Conservation (phyloP, 768 basidiomycete species). For the Pleurotus pulmonarius region DNA sequence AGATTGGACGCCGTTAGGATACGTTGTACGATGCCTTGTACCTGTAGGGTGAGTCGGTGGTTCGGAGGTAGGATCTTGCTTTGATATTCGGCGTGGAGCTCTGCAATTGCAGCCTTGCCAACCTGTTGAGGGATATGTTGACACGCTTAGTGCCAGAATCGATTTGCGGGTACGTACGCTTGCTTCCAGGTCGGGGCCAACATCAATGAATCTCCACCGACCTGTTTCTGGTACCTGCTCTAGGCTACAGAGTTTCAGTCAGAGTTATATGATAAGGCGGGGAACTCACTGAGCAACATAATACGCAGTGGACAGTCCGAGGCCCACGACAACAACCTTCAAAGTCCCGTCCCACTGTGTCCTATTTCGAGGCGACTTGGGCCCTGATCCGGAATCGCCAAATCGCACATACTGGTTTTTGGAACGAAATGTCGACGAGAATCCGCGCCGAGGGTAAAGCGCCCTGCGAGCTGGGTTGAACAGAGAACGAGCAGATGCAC, state of each 20-base stretch:
- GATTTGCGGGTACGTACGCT: conserved; percentile 31
- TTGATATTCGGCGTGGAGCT: conserved; percentile 50
- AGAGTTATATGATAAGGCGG: neutral
- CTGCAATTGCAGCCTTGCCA: conserved; percentile 31
- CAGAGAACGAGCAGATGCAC: no score
- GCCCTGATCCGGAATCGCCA: neutral
- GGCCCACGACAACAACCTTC: neutral
- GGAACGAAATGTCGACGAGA: neutral
- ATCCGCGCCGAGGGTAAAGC: neutral
- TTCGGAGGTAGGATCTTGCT: conserved; percentile 57
- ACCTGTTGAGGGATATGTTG: conserved; percentile 27
- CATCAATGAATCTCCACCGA: conserved; percentile 85
- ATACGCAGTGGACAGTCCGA: conserved; percentile 2
- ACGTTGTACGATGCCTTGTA: conserved; percentile 63
- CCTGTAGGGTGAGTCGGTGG: conserved; percentile 63
- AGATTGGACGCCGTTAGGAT: conserved; percentile 73
- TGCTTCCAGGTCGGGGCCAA: conserved; percentile 54
- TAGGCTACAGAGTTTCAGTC: conserved; percentile 41
- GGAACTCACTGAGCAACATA: conserved; percentile 5
- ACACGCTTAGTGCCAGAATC: neutral
- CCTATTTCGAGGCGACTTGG: neutral
- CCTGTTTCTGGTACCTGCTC: conserved; percentile 87
- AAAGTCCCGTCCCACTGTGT: neutral
- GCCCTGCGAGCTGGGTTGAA: no score
- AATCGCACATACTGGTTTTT: conserved; percentile 4